Conservation (phyloP, 805 yeast genomes). For the Suhomyces sp. region DNA sequence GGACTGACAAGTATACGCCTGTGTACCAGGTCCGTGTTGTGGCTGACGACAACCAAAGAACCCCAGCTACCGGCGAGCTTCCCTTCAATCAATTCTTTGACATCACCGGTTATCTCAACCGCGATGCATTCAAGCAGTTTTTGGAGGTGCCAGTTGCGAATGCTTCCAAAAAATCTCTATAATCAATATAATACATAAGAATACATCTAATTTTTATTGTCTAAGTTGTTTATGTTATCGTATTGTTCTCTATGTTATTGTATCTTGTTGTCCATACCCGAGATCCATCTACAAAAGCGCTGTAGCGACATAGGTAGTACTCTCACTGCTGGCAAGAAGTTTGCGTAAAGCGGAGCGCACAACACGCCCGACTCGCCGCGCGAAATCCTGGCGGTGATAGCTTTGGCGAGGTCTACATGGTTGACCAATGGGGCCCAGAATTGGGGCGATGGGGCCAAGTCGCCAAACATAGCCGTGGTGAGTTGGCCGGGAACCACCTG, state of each 20-base stretch:
- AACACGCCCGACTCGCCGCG: conserved; percentile 42
- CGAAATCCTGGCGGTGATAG: conserved; percentile 30
- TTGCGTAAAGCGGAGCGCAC: conserved; percentile 47
- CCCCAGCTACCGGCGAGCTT: conserved; percentile 16
- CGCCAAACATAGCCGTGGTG: conserved; percentile 46
- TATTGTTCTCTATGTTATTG: too few species aligned
- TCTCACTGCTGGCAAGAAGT: conserved; percentile 42
- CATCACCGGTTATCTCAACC: conserved; percentile 43
- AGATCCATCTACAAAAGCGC: conserved; percentile 30
- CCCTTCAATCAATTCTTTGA: conserved; percentile 45
- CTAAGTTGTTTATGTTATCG: too few species aligned
- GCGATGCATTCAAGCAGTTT: conserved; percentile 27
- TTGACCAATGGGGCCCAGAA: conserved; percentile 51
- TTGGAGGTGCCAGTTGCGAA: conserved; percentile 20
- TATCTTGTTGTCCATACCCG: conserved; percentile 36
- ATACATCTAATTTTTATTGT: not conserved
- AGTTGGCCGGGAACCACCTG: conserved; percentile 53
- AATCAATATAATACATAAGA: not conserved
- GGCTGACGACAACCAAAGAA: conserved; percentile 22
- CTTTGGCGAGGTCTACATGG: conserved; percentile 32
- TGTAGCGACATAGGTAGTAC: conserved; percentile 41
- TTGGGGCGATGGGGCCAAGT: conserved; percentile 37
- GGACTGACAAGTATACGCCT: conserved; percentile 46
- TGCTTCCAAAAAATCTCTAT: conserved; percentile 9
- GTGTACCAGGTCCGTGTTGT: conserved; percentile 37